phyloP scores from a whole-genome alignment of 305 asterid genomes.

The Fraxinus nigra region DNA sequence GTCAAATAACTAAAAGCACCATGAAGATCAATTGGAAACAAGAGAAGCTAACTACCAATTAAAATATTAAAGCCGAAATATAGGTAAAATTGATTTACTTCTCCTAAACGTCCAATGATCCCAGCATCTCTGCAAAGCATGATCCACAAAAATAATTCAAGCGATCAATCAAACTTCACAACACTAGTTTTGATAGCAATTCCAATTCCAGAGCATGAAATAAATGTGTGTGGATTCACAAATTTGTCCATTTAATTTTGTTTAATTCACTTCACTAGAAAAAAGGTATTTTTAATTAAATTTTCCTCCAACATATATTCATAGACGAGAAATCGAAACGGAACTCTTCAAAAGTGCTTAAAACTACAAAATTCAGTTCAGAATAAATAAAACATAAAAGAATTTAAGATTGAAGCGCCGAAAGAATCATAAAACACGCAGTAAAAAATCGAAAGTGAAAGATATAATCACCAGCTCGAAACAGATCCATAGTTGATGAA shows the following conservation, averaged over 20 bases:
- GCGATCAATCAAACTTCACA: not conserved
- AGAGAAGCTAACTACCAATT: not conserved
- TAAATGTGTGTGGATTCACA: constrained; percentile 8
- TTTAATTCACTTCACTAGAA: not conserved
- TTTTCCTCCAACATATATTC: not conserved
- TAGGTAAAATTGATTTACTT: not conserved
- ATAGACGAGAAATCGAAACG: constrained; percentile 7
- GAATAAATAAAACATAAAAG: not conserved
- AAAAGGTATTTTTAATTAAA: constrained; percentile 1
- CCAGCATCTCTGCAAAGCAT: not conserved
- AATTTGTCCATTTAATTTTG: constrained; percentile 7
- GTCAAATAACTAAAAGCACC: not conserved
- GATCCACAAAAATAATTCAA: constrained; percentile 6
- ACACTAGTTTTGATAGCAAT: not conserved
- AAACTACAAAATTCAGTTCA: not conserved
- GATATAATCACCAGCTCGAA: constrained; percentile 60
- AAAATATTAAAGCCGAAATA: not conserved
- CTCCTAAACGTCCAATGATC: not conserved
- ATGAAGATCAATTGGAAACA: not conserved
- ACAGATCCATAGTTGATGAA: constrained; percentile 65
- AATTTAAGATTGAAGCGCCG: not conserved
- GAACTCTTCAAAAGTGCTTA: not conserved
- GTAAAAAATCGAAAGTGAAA: not conserved
- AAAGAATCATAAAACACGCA: not conserved
- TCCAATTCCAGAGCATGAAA: not conserved